Evolutionary conservation across 345 rosid species (phyloP).

Genomic region (Ceriops zippeliana): DNA sequence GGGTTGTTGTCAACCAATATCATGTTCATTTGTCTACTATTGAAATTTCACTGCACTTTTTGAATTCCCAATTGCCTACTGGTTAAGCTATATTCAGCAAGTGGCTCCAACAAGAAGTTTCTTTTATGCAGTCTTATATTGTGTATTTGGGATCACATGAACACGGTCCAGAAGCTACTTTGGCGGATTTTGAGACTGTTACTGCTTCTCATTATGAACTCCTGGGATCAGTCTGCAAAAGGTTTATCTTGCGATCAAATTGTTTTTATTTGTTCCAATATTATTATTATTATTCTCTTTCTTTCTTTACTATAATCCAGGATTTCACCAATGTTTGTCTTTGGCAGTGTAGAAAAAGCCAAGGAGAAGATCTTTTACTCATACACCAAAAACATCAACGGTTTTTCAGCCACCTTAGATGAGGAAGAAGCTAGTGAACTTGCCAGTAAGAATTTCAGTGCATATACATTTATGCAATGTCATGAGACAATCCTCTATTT

Average conservation of each 20-base stretch:
- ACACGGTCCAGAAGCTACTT: background rate
- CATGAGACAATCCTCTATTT: too few species aligned
- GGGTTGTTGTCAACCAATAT: too few species aligned
- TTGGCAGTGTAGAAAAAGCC: constrained; percentile 14
- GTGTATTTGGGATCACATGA: constrained; percentile 11
- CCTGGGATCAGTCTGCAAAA: constrained; percentile 10
- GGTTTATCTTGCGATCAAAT: background rate
- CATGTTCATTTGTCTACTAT: too few species aligned
- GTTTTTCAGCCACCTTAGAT: constrained; percentile 23
- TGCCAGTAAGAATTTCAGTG: constrained; percentile 10
- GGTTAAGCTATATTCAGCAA: too few species aligned
- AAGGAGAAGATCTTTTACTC: constrained; percentile 24
- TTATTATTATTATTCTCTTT: background rate
- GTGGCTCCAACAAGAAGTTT: too few species aligned
- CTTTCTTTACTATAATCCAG: too few species aligned
- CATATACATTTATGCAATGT: too few species aligned
- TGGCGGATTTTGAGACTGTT: too few species aligned
- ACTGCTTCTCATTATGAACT: constrained; percentile 11
- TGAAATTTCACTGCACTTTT: too few species aligned
- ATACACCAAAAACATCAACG: constrained; percentile 22
- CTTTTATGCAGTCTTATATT: too few species aligned
- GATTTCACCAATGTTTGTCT: background rate
- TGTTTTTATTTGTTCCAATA: background rate
- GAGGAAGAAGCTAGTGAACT: constrained; percentile 22
- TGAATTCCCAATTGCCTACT: too few species aligned